Base-by-base conservation (phyloP, 2,329 filamentous ascomycete species). In the Curvularia hawaiiensis region DNA sequence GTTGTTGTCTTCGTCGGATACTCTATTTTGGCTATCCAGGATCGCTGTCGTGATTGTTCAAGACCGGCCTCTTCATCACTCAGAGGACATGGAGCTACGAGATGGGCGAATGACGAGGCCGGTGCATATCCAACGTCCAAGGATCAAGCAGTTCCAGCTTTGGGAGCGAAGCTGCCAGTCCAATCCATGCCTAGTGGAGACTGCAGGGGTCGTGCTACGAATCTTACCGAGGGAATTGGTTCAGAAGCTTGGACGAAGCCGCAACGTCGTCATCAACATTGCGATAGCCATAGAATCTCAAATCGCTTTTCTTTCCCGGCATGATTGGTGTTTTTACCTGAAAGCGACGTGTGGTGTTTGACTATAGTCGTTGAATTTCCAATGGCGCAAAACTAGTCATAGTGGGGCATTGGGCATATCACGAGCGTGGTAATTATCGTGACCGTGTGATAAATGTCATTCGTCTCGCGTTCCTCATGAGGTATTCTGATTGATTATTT, bases 111-210 rank as follows among this genome's bases (percentile, higher is more conserved):
- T 38, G 16, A 5, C 14, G 35, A 9, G 35, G 35, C 9, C 35
- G 16, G 16, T 18, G 22, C 18, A 14, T 22, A 41, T 41, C 18
- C 22, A 18, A 43, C 12, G 22, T 18, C 20, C 14, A 24, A 26
- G 18, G 22, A 12, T 26, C 12, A 12, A 24, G 40, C 35, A 26
- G 40, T 16, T 43, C 20, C 20, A 24, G 40, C 40, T 20, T 12
- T 43, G 14, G 33, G 40, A 46, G 28, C 44, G 44, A 47, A 47
- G 18, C 28, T 47, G 18, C 44, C 44, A 47, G 44, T 35, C 18
- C 31, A 22, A 22, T 47, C 44, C 6, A 31, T 20, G 18, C 18
- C 4, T 16, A 16, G 44, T 31, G 44, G 30, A 47, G 44, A 47
- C 18, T 14, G 16, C 47, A 40, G 31, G 24, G 33, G 24, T 39